phyloP scores from a whole-genome alignment of 768 basidiomycete species.

The Boletellus ananas region DNA sequence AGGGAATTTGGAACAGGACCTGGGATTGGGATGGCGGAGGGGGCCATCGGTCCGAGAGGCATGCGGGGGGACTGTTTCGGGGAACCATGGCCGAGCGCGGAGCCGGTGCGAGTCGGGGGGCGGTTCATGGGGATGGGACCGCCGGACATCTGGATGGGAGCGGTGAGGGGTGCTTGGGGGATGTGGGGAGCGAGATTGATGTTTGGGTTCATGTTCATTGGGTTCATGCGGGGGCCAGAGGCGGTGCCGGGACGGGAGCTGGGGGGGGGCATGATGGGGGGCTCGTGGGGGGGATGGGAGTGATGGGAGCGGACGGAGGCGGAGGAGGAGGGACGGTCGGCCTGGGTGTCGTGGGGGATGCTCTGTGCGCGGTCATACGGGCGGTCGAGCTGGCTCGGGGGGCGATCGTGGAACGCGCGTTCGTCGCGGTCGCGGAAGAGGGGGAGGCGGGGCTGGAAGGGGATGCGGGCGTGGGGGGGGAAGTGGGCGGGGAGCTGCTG shows the following conservation, averaged over 20 bases:
- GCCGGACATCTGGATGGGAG: not conserved
- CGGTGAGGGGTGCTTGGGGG: too few relatives aligned
- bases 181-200: too few relatives aligned
- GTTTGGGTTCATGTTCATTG: too few relatives aligned
- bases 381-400: slow-evolving; percentile 2
- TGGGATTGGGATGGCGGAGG: not conserved
- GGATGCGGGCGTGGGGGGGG: slow-evolving; percentile 17
- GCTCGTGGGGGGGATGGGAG: slow-evolving; percentile 20
- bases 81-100: slow-evolving; percentile 25
- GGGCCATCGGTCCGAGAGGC: slow-evolving; percentile 15
- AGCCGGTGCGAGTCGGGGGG: slow-evolving; percentile 29
- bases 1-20: not conserved
- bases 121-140: slow-evolving; percentile 23
- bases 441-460: slow-evolving; percentile 9
- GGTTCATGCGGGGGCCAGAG: slow-evolving; percentile 23
- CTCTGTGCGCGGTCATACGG: too few relatives aligned
- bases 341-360: too few relatives aligned
- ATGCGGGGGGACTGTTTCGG: slow-evolving; percentile 29
- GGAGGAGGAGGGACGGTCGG: slow-evolving; percentile 11
- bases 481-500: slow-evolving; percentile 11
- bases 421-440: slow-evolving; percentile 20
- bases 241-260: slow-evolving; percentile 27
- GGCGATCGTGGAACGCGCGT: slow-evolving; percentile 21
- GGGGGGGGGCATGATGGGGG: slow-evolving; percentile 19
- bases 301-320: slow-evolving; percentile 24